phyloP scores from a whole-genome alignment of 768 basidiomycete species.

The Mycena crocata region DNA sequence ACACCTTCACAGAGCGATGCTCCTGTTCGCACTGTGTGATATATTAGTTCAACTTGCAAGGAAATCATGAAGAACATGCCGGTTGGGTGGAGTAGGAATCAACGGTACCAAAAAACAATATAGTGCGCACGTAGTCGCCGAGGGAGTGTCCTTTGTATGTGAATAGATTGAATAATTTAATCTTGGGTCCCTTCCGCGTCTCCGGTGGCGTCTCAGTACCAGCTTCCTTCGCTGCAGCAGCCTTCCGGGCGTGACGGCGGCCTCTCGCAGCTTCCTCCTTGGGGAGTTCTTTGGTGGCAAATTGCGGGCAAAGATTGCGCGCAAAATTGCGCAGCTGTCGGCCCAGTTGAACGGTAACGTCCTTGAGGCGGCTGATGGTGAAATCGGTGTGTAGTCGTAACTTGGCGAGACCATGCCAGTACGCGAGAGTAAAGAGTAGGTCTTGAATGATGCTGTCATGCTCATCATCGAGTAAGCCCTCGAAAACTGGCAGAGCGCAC shows the following conservation, averaged over 20 bases:
- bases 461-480: conserved; percentile 42
- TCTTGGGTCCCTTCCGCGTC: not conserved
- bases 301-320: conserved; percentile 32
- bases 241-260: conserved; percentile 24
- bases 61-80: conserved; percentile 32
- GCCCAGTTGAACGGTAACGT: conserved; percentile 40
- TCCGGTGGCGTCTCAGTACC: not conserved
- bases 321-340: conserved; percentile 37
- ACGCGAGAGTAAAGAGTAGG: conserved; percentile 42
- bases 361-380: conserved; percentile 30
- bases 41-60: not conserved
- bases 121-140: conserved; percentile 40
- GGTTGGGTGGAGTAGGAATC: conserved; percentile 47
- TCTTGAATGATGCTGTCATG: conserved; percentile 38
- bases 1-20: conserved; percentile 48
- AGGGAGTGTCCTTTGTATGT: conserved; percentile 42
- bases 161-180: conserved; percentile 32
- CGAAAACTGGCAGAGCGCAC: conserved; percentile 53
- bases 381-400: conserved; percentile 44
- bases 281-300: conserved; percentile 45
- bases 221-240: conserved; percentile 5
- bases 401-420: conserved; percentile 52
- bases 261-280: conserved; percentile 41
- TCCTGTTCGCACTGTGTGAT: conserved; percentile 50
- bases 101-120: conserved; percentile 40